phyloP scores from a whole-genome alignment of 2,329 filamentous ascomycete genomes.

The Tolypocladium ovalisporum region DNA sequence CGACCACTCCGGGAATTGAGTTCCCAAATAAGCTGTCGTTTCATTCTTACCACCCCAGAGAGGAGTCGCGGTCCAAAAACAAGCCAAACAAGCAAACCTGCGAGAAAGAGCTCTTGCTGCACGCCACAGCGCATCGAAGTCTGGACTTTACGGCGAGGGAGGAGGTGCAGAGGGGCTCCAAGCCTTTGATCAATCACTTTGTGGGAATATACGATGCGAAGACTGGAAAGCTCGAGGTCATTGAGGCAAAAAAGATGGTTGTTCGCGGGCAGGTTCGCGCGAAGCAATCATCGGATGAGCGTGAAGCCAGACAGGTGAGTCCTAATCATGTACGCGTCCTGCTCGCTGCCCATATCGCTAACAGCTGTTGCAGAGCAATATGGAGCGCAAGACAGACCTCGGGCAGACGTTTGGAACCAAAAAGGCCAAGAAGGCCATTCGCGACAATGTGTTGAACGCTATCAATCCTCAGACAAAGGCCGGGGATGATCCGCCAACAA shows the following conservation, averaged over 20 bases:
- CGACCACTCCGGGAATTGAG: conserved; percentile 23
- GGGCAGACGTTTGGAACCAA: conserved; percentile 75
- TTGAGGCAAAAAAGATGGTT: conserved; percentile 54
- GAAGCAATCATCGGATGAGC: conserved; percentile 35
- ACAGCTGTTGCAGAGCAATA: conserved; percentile 34
- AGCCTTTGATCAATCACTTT: conserved; percentile 46
- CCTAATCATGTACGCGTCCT: not conserved
- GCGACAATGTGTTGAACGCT: conserved; percentile 58
- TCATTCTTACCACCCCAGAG: conserved; percentile 34
- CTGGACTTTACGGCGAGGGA: conserved; percentile 51
- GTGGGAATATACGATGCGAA: conserved; percentile 53
- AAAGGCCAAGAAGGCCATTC: conserved; percentile 71
- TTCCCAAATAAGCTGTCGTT: conserved; percentile 28
- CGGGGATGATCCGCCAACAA: conserved; percentile 27
- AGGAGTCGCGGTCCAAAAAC: conserved; percentile 18
- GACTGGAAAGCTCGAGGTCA: conserved; percentile 47
- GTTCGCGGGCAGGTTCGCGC: conserved; percentile 46
- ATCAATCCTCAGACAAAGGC: conserved; percentile 37
- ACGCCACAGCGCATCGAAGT: conserved; percentile 44
- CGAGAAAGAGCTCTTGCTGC: conserved; percentile 41
- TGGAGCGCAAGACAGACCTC: conserved; percentile 56
- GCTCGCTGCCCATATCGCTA: conserved; percentile 5
- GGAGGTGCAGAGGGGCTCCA: conserved; percentile 18
- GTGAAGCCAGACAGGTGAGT: conserved; percentile 16
- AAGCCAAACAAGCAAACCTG: conserved; percentile 29